Base-by-base conservation (phyloP, 176 grass and related monocot genomes). In the Eragrostis curvula region DNA sequence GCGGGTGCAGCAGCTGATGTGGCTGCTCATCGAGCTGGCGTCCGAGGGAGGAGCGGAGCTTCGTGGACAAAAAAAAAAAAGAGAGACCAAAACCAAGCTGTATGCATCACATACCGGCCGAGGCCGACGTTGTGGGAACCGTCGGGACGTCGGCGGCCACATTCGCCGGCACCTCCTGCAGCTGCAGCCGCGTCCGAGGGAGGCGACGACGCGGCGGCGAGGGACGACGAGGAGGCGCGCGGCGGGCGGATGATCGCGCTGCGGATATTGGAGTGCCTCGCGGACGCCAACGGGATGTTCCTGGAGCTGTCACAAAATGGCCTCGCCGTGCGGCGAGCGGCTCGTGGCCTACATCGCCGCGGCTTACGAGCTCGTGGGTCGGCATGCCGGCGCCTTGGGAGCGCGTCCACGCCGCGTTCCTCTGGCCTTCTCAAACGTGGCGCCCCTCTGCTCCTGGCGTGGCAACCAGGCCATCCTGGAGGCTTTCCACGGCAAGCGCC, bases 261-360 rank as follows among this genome's bases (percentile, higher is more conserved):
- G 75, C 88, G 90, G 8, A 72, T n/a, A n/a, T n/a, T 94, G 73
- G 91, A 94, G 77, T 86, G 74, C 91, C 75, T 94, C 48, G 55
- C 48, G 0, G 85, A 84, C 20, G 88, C 88, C 56, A 88, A 94
- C 70, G 57, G 8, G 12, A 79, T 82, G 74, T 79, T 94, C 12
- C 83, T 86, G 3, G 79, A 94, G 83, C 85, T 94, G 6, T 75
- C 88, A 5, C 88, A 94, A 49, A 75, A 75, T 66, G 77, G 79
- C 88, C 16, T 94, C 88, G 5, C 90, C 88, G 2, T 94, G 85
- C 73, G 85, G 88, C 12, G 91, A 94, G 83, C 79, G 91, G 2
- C 82, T 94, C 24, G 88, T 90, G 15, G 88, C 91, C 41, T 94
- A 94, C 88, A 90, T 94, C 85, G 39, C 83, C 43, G 49, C 25